phyloP scores from a whole-genome alignment of 441 rosid species.

The Aquilaria agallochum region DNA sequence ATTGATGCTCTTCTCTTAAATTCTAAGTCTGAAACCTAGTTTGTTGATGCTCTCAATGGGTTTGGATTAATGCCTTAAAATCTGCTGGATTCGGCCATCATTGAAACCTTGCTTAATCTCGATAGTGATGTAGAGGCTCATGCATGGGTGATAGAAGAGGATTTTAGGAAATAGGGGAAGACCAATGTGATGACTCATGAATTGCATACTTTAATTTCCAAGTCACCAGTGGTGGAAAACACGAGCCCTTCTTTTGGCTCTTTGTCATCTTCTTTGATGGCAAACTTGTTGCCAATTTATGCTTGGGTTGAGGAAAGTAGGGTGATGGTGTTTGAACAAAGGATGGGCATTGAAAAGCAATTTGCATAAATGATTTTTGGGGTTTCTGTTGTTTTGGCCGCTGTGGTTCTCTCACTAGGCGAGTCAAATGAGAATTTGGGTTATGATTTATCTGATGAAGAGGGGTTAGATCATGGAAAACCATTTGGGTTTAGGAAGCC shows the following conservation, averaged over 20 bases:
- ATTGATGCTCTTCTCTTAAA: conserved; percentile 53
- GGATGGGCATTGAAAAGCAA: conserved; percentile 39
- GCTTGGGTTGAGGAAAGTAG: conserved; percentile 31
- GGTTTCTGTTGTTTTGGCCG: background rate
- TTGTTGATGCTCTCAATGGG: conserved; percentile 60
- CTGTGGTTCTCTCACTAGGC: conserved; percentile 11
- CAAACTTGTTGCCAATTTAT: conserved; percentile 46
- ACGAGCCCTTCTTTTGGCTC: conserved; percentile 42
- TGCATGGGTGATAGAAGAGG: background rate
- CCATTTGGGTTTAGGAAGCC: conserved; percentile 39
- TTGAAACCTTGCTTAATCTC: conserved; percentile 37
- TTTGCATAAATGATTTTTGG: conserved; percentile 37
- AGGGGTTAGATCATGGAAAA: conserved; percentile 40
- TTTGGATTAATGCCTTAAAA: conserved; percentile 48
- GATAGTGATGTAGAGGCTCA: conserved; percentile 29
- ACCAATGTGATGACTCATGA: conserved; percentile 28
- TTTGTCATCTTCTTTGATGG: conserved; percentile 50
- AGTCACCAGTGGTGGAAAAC: conserved; percentile 42
- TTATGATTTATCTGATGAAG: conserved; percentile 33
- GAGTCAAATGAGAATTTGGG: conserved; percentile 16
- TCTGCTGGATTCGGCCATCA: conserved; percentile 43
- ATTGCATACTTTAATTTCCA: conserved; percentile 42
- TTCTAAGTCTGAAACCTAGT: conserved; percentile 55
- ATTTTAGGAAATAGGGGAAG: conserved; percentile 13
- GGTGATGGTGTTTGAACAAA: conserved; percentile 15